These are phyloP conservation scores for Davidsoniella neocaledoniae DNA, from an alignment of 2,329 filamentous ascomycete genomes.

Conservation along the genomic window DNA sequence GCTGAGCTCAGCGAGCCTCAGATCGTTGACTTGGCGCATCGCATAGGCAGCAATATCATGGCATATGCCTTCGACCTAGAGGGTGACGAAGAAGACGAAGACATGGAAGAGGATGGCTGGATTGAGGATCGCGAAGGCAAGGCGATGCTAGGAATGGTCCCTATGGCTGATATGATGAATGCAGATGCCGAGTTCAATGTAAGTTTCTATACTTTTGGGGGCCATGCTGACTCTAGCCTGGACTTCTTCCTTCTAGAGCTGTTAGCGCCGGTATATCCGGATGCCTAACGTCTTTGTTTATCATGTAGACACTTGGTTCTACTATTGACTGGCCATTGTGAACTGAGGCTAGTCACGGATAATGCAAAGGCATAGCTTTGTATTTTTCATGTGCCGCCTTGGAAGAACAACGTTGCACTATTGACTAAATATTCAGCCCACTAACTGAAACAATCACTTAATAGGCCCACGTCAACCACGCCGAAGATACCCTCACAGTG, in stretches of 20 bases:
- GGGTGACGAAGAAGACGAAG: conserved; percentile 33
- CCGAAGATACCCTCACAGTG: conserved; percentile 45
- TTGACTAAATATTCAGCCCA: background rate
- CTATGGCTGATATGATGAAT: conserved; percentile 78
- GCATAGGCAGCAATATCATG: conserved; percentile 82
- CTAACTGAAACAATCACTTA: conserved; percentile 1
- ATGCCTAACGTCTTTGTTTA: no score
- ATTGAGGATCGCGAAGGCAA: conserved; percentile 44
- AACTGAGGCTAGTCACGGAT: no score
- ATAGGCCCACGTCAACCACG: conserved; percentile 38
- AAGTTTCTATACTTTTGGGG: background rate
- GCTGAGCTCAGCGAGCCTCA: conserved; percentile 25
- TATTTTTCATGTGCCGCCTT: no score
- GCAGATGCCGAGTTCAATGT: conserved; percentile 74
- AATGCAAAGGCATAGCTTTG: no score
- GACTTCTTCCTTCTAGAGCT: background rate
- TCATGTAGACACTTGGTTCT: conserved; percentile 3
- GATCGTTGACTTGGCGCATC: conserved; percentile 43
- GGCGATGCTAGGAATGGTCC: conserved; percentile 66
- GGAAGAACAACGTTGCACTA: no score
- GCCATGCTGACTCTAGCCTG: no score
- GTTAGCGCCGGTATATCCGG: background rate
- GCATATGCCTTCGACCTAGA: conserved; percentile 79
- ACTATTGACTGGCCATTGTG: background rate
- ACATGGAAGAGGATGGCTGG: conserved; percentile 45